Conservation (phyloP, 345 rosid genomes). For the Citrus mangshanensis region DNA sequence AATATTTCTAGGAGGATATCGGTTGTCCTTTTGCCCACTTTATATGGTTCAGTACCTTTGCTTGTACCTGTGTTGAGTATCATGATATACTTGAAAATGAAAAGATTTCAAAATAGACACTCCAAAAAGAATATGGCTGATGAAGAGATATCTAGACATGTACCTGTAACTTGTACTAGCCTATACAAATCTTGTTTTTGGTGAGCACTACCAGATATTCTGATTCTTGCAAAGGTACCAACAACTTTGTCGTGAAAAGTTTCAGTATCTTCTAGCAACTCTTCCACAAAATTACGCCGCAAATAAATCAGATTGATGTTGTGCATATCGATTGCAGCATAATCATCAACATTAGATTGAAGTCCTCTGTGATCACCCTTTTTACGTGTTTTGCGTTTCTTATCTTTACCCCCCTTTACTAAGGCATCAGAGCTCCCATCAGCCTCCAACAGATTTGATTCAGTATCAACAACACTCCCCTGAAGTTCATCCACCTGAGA, state of each 20-base stretch:
- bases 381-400: constrained; percentile 69
- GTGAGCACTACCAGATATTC: constrained; percentile 85
- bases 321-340: constrained; percentile 89
- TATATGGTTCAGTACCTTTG: constrained; percentile 78
- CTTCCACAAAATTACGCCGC: constrained; percentile 86
- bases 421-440: constrained; percentile 66
- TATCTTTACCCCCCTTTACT: constrained; percentile 61
- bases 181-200: constrained; percentile 98
- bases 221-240: constrained; percentile 85
- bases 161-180: constrained; percentile 95
- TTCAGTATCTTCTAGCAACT: constrained; percentile 68
- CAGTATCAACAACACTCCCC: constrained; percentile 64
- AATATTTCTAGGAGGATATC: constrained; percentile 75
- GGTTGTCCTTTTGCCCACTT: constrained; percentile 83
- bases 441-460: constrained; percentile 61
- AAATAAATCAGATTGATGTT: constrained; percentile 84
- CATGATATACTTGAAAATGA: constrained; percentile 14
- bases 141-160: constrained; percentile 22
- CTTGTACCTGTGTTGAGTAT: constrained; percentile 63
- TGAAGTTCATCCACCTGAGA: constrained; percentile 63
- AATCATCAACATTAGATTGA: constrained; percentile 86
- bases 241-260: constrained; percentile 82
- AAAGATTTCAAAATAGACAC: neutral
- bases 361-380: constrained; percentile 70
- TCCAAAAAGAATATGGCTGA: constrained; percentile 3